phyloP scores from a whole-genome alignment of 2,329 filamentous ascomycete species.

The Trichoderma atroviride region DNA sequence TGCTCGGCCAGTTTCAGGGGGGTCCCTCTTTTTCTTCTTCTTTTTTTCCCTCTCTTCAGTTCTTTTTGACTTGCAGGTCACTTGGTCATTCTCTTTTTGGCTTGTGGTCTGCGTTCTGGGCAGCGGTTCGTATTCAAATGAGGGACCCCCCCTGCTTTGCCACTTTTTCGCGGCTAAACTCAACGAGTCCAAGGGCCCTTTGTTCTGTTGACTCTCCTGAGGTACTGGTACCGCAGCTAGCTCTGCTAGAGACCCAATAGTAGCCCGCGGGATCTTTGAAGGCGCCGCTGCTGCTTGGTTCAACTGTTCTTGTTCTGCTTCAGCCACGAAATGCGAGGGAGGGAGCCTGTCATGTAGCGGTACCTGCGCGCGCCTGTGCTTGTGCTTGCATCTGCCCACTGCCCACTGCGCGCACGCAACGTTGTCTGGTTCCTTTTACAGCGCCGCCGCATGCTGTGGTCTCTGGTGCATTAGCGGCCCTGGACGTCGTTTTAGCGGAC shows the following conservation, averaged over 20 bases:
- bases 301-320: background rate
- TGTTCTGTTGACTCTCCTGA: background rate
- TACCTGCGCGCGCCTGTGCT: no score
- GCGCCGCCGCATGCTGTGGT: background rate
- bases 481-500: background rate
- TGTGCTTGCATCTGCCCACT: background rate
- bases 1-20: background rate
- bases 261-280: background rate
- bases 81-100: background rate
- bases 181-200: background rate
- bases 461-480: background rate
- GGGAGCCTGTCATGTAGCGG: background rate
- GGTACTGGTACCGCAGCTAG: background rate
- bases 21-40: conserved; percentile 4
- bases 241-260: background rate
- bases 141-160: conserved; percentile 13
- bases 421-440: background rate
- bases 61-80: background rate
- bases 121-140: conserved; percentile 3
- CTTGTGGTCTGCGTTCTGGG: background rate
- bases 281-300: background rate
- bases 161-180: conserved; percentile 8
- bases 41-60: background rate
- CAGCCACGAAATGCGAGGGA: background rate
- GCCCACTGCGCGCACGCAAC: background rate